These are phyloP conservation scores for Cordyceps fumosorosea DNA, from an alignment of 2,329 filamentous ascomycete species.

Conservation along the genomic window DNA sequence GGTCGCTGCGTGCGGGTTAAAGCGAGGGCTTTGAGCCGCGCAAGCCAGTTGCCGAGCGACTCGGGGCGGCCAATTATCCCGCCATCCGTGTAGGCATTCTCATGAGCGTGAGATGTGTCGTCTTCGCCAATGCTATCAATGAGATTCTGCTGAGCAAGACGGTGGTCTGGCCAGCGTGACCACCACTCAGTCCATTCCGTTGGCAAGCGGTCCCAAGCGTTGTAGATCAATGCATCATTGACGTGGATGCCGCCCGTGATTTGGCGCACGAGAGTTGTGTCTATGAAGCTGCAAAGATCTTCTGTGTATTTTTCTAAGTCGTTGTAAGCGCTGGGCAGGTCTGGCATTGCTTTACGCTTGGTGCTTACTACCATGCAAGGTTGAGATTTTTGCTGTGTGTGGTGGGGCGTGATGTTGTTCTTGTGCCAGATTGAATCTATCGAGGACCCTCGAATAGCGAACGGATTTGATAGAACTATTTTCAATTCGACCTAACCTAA, in stretches of 20 bases:
- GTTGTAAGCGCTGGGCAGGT: constrained; percentile 15
- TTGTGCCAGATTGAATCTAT: not conserved
- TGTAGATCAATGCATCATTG: constrained; percentile 26
- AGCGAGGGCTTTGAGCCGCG: constrained; percentile 19
- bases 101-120: not conserved
- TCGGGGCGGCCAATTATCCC: constrained; percentile 11
- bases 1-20: constrained; percentile 19
- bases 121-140: constrained; percentile 23
- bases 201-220: constrained; percentile 25
- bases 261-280: constrained; percentile 23
- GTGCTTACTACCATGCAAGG: not conserved
- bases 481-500: too few species aligned
- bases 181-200: constrained; percentile 26
- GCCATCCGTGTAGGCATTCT: not conserved
- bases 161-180: constrained; percentile 22
- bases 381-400: not conserved
- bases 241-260: constrained; percentile 29
- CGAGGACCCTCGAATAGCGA: too few species aligned
- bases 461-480: too few species aligned
- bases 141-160: constrained; percentile 24
- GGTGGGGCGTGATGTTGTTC: not conserved
- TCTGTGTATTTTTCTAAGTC: constrained; percentile 19
- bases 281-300: constrained; percentile 20
- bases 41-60: constrained; percentile 21
- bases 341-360: constrained; percentile 13